Evolutionary conservation across 495 filamentous ascomycete genomes (phyloP), one percentile per base, ranked within the genome.

Genomic region (Cercophora scortea): DNA sequence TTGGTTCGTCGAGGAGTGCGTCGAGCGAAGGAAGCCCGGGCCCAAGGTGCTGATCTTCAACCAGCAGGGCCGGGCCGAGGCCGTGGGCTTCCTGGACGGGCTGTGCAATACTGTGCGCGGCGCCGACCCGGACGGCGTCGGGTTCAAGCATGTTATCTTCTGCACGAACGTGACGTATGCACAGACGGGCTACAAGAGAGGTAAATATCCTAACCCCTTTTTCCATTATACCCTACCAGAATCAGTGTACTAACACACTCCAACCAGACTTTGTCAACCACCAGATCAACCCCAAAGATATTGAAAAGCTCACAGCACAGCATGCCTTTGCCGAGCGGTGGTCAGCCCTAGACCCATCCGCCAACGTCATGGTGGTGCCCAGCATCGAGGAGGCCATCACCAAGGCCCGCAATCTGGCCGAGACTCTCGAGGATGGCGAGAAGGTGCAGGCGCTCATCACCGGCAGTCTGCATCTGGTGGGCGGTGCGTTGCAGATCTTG

Each of bases 361-460:
- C 83, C 0, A 70, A 81, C 36, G 79, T 89, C 0, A 67, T 76
- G 47, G 88, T 94, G 0, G 72, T 86, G 41, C 73, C 77, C 11
- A 95, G 84, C 3, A 89, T 97, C 41, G 90, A 97, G 60, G 90
- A 95, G 52, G 91, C 90, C 15, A 80, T 97, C 43, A 79, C 76
- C 32, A 78, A 73, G 58, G 84, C 86, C 3, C 75, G 85, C 38
- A 71, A 72, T 6, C 59, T 90, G 6, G 60, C 60, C 6, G 54
- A 60, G 50, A 58, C 54, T 3, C 15, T 60, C 12, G 43, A 56
- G 25, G 61, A 57, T 32, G 66, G 51, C 0, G 57, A 66, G 45
- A 65, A 64, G 32, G 58, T 74, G 7, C 68, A 81, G 35, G 72
- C 71, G 1, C 54, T 85, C 17, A 73, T 86, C 32, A 85, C 83